Conservation (phyloP, 371 early-diverging fungal species). For the Apophysomyces trapeziformis region DNA sequence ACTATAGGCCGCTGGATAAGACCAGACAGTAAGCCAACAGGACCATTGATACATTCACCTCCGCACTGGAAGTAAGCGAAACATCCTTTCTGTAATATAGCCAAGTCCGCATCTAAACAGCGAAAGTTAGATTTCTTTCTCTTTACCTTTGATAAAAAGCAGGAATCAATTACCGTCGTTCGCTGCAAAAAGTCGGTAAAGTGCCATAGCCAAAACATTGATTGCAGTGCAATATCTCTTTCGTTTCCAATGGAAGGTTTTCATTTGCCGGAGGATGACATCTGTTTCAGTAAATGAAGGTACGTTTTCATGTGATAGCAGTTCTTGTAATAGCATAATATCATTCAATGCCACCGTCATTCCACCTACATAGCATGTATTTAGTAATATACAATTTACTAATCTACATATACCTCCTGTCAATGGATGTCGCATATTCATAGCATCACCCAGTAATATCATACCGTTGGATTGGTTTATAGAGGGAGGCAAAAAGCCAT, state of each 20-base stretch:
- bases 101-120: constrained; percentile 38
- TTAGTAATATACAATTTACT: no score
- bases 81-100: constrained; percentile 77
- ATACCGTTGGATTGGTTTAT: constrained; percentile 69
- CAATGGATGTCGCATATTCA: constrained; percentile 83
- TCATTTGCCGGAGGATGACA: constrained; percentile 57
- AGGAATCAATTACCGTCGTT: constrained; percentile 15
- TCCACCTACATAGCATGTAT: constrained; percentile 48
- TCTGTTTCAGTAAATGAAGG: constrained; percentile 55
- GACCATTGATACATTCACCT: constrained; percentile 76
- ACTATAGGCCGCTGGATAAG: constrained; percentile 64
- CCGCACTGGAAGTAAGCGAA: constrained; percentile 88
- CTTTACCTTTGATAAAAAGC: no score
- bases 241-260: constrained; percentile 73
- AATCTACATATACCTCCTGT: constrained; percentile 66
- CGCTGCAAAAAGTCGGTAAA: constrained; percentile 86
- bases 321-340: constrained; percentile 66
- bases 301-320: constrained; percentile 49
- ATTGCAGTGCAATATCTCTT: constrained; percentile 76
- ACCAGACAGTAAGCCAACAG: constrained; percentile 82
- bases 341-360: constrained; percentile 96
- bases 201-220: constrained; percentile 88
- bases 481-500: constrained; percentile 83
- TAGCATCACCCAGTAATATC: constrained; percentile 89
- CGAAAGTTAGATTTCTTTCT: background rate